A percentile compares a stretch with the other conserved stretches of the same genome.
Evolutionary conservation across 768 basidiomycete species (phyloP).

Genomic region (Tricholoma bakamatsutake): DNA sequence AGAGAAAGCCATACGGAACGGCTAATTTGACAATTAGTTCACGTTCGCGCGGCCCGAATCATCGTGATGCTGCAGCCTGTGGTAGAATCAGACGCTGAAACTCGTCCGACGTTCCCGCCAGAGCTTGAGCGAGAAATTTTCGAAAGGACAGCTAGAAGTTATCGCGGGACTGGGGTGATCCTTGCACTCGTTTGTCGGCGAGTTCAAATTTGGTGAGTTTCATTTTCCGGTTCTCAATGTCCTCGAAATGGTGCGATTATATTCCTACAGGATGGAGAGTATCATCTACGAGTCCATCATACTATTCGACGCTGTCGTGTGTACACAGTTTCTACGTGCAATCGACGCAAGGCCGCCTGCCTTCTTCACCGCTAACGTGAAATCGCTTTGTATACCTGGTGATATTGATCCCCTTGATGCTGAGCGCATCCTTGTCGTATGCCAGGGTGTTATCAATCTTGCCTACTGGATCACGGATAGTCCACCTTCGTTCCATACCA

Average conservation of each 20-base stretch:
- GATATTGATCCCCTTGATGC: slow-evolving; percentile 14
- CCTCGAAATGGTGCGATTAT: background rate
- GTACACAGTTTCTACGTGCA: slow-evolving; percentile 14
- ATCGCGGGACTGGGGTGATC: slow-evolving; percentile 12
- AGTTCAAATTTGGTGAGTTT: slow-evolving; percentile 17
- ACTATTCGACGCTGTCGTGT: slow-evolving; percentile 11
- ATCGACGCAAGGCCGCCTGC: slow-evolving; percentile 13
- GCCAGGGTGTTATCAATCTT: slow-evolving; percentile 20
- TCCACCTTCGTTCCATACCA: slow-evolving; percentile 12
- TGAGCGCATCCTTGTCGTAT: slow-evolving; percentile 15
- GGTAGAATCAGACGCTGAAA: background rate
- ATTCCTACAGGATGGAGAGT: slow-evolving; percentile 16
- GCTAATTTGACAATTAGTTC: background rate
- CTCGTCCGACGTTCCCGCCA: slow-evolving; percentile 14
- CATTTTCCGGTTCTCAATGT: background rate
- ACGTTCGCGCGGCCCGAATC: background rate
- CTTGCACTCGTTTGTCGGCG: slow-evolving; percentile 18
- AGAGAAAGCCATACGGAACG: background rate
- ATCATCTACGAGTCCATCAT: slow-evolving; percentile 20
- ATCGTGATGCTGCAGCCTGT: background rate
- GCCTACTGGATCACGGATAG: slow-evolving; percentile 17
- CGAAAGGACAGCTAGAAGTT: slow-evolving; percentile 17
- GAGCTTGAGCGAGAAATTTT: slow-evolving; percentile 22
- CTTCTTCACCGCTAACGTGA: slow-evolving; percentile 19
- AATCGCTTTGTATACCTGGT: slow-evolving; percentile 21